Conservation (phyloP, 805 yeast species). For the Candida coleopterorum region DNA sequence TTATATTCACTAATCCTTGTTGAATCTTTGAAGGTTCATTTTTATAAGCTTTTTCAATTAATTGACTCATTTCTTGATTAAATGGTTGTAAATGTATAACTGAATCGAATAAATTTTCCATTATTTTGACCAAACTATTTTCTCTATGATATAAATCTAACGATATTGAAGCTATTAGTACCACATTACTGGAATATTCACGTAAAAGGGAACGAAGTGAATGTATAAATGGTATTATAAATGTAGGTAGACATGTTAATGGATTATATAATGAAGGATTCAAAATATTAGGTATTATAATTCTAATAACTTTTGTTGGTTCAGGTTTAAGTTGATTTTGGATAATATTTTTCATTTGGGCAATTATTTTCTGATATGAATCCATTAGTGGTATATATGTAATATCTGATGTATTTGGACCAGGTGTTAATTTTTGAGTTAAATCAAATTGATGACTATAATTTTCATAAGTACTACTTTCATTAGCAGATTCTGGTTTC, state of each 20-base stretch:
- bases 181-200: constrained; percentile 41
- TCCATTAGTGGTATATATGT: constrained; percentile 43
- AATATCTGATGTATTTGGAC: constrained; percentile 59
- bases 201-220: constrained; percentile 51
- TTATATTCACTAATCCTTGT: constrained; percentile 80
- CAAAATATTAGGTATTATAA: constrained; percentile 71
- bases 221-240: constrained; percentile 58
- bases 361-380: constrained; percentile 19
- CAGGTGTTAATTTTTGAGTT: constrained; percentile 64
- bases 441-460: constrained; percentile 72
- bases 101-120: constrained; percentile 60
- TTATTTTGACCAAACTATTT: constrained; percentile 39
- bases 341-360: constrained; percentile 40
- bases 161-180: constrained; percentile 53
- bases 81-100: constrained; percentile 78
- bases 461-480: constrained; percentile 35
- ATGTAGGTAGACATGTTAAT: constrained; percentile 37
- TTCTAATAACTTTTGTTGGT: constrained; percentile 49
- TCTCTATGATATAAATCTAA: constrained; percentile 62
- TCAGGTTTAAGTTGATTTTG: constrained; percentile 32
- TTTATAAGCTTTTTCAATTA: constrained; percentile 65
- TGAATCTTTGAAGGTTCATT: constrained; percentile 71
- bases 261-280: constrained; percentile 74
- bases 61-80: constrained; percentile 62
- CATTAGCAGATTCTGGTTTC: constrained; percentile 10